Base-by-base conservation (phyloP, 176 grass and related monocot genomes). In the Juncus inflexus region DNA sequence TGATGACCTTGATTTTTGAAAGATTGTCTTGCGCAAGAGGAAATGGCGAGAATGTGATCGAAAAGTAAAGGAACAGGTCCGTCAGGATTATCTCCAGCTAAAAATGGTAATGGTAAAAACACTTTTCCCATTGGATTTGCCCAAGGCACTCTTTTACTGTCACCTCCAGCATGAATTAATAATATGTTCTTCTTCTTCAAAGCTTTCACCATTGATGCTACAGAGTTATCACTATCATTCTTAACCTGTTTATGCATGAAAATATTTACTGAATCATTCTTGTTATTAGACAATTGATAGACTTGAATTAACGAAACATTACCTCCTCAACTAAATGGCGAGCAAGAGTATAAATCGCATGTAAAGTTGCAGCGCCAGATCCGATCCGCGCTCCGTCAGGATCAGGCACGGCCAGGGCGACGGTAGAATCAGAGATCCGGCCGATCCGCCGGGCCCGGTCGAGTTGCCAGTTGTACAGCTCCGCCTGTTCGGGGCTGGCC, bases 81-180 rank as follows among this genome's bases (percentile, higher is more conserved):
- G 28, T 96, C 91, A 0, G 91, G 91, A 43, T 81, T 83, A 67
- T 96, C 91, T 37, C 66, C 76, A 1, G 84, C 79, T 62, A 96
- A 50, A 73, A 85, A 96, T 13, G 87, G 91, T 13, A 96, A 74
- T 10, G 91, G 91, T 36, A 96, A 80, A 65, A 90, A 96, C 3
- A 77, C 87, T 73, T 96, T 96, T 3, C 92, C 92, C 92, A 89
- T 91, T 57, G 87, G 87, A 37, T 96, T 96, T 10, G 92, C 91
- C 92, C 92, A 96, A 2, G 92, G 87, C 14, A 96, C 87, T 83
- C 92, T 85, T 78, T 91, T 96, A 74, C 86, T 85, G 74, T 96
- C 92, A 2, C 92, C 87, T 50, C 92, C 92, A 4, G 92, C 84
- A 67, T 97, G 92, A 76, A 96, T 84, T 59, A 96, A 73, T 50